phyloP scores from a whole-genome alignment of 1,139 yeast species.

The Petasospora rhodanensis region DNA sequence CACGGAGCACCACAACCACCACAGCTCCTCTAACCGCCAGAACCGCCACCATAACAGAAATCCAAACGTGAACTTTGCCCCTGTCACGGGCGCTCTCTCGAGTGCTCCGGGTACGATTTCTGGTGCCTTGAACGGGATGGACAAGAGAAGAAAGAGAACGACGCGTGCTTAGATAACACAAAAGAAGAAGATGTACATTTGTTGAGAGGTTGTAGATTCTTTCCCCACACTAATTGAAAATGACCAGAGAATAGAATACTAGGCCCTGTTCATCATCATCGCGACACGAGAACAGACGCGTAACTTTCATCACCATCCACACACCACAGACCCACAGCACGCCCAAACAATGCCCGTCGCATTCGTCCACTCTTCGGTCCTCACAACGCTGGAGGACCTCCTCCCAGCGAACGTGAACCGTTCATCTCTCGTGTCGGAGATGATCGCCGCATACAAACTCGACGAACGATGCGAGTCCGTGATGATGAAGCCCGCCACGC shows the following conservation, averaged over 20 bases:
- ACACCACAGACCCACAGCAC: too few species aligned
- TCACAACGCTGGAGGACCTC: conserved; percentile 35
- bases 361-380: conserved; percentile 18
- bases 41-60: conserved; percentile 24
- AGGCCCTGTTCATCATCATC: too few species aligned
- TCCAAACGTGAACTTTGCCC: conserved; percentile 27
- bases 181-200: not conserved
- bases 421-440: conserved; percentile 40
- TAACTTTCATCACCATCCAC: too few species aligned
- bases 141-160: conserved; percentile 25
- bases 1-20: conserved; percentile 20
- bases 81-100: conserved; percentile 28
- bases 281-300: too few species aligned
- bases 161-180: conserved; percentile 16
- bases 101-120: conserved; percentile 30
- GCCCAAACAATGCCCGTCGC: conserved; percentile 18
- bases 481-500: conserved; percentile 26
- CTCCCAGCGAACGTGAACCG: conserved; percentile 52
- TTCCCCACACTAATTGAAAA: too few species aligned
- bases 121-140: conserved; percentile 33
- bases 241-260: too few species aligned
- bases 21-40: conserved; percentile 16
- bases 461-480: conserved; percentile 28
- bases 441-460: conserved; percentile 41
- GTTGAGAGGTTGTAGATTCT: too few species aligned